A percentile compares a stretch with the other conserved stretches of the same genome.
Evolutionary conservation across 192 early-diverging fungal genomes (phyloP).

Genomic region (Diversispora eburnea): DNA sequence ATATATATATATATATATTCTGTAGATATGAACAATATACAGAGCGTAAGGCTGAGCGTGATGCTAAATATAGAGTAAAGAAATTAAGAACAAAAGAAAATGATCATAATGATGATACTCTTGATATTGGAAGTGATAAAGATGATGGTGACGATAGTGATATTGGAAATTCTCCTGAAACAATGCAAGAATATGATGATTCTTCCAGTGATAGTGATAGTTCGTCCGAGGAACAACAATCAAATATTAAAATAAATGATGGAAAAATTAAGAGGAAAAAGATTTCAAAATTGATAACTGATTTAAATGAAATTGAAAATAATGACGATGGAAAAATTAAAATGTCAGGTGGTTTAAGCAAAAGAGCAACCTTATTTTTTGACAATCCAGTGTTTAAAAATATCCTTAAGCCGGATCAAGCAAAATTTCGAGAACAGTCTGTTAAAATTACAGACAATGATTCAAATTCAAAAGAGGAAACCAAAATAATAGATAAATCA

Average conservation of each 20-base stretch:
- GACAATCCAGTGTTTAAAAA: conserved; percentile 90
- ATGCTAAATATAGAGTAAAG: conserved; percentile 73
- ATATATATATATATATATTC: conserved; percentile 38
- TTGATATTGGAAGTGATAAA: conserved; percentile 44
- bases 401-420: no score
- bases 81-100: conserved; percentile 59
- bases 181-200: no score
- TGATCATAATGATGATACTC: conserved; percentile 65
- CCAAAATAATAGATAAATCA: background rate
- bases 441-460: conserved; percentile 40
- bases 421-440: conserved; percentile 27
- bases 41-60: conserved; percentile 66
- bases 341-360: conserved; percentile 61
- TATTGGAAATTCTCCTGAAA: background rate
- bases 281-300: conserved; percentile 35
- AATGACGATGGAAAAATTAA: conserved; percentile 42
- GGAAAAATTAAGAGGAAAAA: conserved; percentile 33
- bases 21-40: conserved; percentile 68
- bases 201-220: background rate
- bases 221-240: conserved; percentile 32
- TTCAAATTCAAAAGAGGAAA: conserved; percentile 7
- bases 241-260: conserved; percentile 10
- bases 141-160: conserved; percentile 40
- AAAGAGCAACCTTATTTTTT: conserved; percentile 90
- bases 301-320: conserved; percentile 42